Base-by-base conservation (phyloP, 176 grass and related monocot genomes). In the Cocos nucifera region DNA sequence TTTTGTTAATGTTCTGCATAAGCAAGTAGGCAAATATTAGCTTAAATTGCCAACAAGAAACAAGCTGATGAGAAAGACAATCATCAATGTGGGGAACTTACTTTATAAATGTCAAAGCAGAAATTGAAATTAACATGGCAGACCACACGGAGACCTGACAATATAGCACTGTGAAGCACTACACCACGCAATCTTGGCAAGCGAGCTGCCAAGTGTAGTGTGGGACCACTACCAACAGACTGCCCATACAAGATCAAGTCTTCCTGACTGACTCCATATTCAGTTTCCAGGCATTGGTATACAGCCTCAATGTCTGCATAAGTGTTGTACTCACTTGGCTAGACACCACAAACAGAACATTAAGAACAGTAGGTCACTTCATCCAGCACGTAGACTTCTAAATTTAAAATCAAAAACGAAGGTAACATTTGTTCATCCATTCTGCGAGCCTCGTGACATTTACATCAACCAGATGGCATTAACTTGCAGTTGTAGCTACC, bases 21-120 rank as follows among this genome's bases (percentile, higher is more conserved):
- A 25, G 21, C 24, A 61, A 55, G 66, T 6, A 56, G 62, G 62
- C 56, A 17, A 56, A 22, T 56, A 68, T 24, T 56, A 56, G 10
- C 5, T 49, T 20, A 29, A 15, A 39, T 68, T 10, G 7, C 4
- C 16, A 19, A 56, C 1, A 65, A 24, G 58, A 15, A 51, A 29
- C 15, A 61, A 6, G 44, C 5, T 26, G 1, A 62, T 16, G 70
- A 57, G 29, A 54, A 44, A 57, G 18, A 71, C 32, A 30, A 44
- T 61, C 61, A 22, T 60, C 0, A 17, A 79, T 25, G 59, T 17
- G 22, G 0, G 17, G 57, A n/a, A 53, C 80, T 77, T 83, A 92
- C 94, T 80, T 98, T 98, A 78, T 98, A 98, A 72, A 98, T 98
- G 64, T 98, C 94, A 74, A 98, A 93, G 73, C 88, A 98, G 48